Evolutionary conservation across 2,329 filamentous ascomycete species (phyloP).

Genomic region (Laburnicola sp.): DNA sequence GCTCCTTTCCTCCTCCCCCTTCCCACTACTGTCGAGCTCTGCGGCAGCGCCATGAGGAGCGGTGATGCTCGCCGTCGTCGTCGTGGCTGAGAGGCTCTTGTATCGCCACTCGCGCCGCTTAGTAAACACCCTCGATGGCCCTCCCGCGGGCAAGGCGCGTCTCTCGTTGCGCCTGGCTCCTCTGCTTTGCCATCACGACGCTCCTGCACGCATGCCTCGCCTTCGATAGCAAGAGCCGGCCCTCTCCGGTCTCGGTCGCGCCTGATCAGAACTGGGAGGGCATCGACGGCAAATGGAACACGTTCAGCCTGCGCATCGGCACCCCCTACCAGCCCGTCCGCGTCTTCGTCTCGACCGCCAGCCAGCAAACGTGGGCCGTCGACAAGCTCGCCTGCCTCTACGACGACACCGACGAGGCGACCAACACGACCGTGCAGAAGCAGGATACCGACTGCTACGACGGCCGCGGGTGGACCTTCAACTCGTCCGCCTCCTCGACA

Average conservation of each 20-base stretch:
- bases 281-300: slow-evolving; percentile 62
- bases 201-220: slow-evolving; percentile 23
- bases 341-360: slow-evolving; percentile 65
- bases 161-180: slow-evolving; percentile 17
- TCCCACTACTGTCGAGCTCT: slow-evolving; percentile 2
- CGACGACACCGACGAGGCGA: slow-evolving; percentile 52
- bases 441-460: slow-evolving; percentile 51
- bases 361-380: slow-evolving; percentile 73
- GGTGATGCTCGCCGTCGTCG: slow-evolving; percentile 30
- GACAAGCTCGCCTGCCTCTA: slow-evolving; percentile 35
- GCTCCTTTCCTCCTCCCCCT: slow-evolving; percentile 15
- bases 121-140: slow-evolving; percentile 30
- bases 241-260: slow-evolving; percentile 37
- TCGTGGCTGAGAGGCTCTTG: slow-evolving; percentile 28
- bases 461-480: slow-evolving; percentile 63
- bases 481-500: slow-evolving; percentile 56
- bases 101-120: slow-evolving; percentile 24
- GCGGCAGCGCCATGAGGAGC: slow-evolving; percentile 23
- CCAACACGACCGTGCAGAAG: slow-evolving; percentile 28
- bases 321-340: slow-evolving; percentile 57
- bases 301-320: slow-evolving; percentile 64
- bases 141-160: slow-evolving; percentile 13
- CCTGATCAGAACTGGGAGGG: slow-evolving; percentile 46
- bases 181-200: slow-evolving; percentile 7
- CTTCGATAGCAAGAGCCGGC: slow-evolving; percentile 28